Evolutionary conservation across 805 yeast species (phyloP), one percentile per base, ranked within the genome.

Genomic region (Saccharomyces mikatae): DNA sequence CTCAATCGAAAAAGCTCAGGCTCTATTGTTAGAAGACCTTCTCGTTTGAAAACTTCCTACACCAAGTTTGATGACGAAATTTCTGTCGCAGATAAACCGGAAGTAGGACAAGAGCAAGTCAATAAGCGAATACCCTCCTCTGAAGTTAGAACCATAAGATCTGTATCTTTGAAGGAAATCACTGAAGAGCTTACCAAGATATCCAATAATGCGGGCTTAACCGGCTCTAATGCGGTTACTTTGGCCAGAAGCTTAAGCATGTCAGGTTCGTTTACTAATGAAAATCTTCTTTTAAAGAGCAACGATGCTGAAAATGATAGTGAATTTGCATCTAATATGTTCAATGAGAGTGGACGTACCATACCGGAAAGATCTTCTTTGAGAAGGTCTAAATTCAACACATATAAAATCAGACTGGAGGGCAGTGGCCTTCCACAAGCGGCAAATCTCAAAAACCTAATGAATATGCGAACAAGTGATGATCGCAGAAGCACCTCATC

Each of bases 201-300:
- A 48, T 82, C 92, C 0, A 85, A 83, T 59, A 74, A 83, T 69
- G 96, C 92, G 0, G 94, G 95, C 0, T 71, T 87, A 69, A 84
- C 82, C 52, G 83, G 89, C 3, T 80, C 84, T 44, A 95, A 89
- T 72, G 95, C 96, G 0, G 84, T 86, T 4, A 82, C 95, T 0
- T 74, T 89, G 54, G 96, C 96, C 0, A 75, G 95, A 63, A 83
- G 94, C 1, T 75, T 89, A 50, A 85, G 92, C 2, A 79, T 88
- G 49, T 79, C 86, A 0, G 81, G 89, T 0, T 73, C 86, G 29
- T 86, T 87, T 11, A 76, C 56, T 1, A 44, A 49, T 36, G 27
- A 29, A 8, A 50, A n/a, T 26, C 17, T 46, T 46, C 27, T 24
- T 8, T 22, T n/a, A 21, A 22, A 51, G 27, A 30, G 41, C 13